A percentile compares a stretch with the other conserved stretches of the same genome.
Conservation (phyloP, 2,329 filamentous ascomycete species). For the Trichophyton benhamiae region DNA sequence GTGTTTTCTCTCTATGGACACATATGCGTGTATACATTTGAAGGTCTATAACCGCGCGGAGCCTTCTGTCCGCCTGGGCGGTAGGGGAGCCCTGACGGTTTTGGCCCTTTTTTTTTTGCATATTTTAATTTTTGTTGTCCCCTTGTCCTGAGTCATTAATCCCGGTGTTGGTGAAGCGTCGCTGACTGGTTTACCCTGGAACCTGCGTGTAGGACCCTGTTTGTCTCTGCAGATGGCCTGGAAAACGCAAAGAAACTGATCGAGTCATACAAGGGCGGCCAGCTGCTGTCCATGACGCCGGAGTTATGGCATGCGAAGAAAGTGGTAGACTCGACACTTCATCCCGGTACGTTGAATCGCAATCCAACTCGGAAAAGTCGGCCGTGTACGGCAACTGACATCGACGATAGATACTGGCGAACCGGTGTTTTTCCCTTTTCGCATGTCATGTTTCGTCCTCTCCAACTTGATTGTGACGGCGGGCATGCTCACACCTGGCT, state of each 20-base stretch:
- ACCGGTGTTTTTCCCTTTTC: conserved; percentile 84
- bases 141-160: not conserved
- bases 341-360: conserved; percentile 59
- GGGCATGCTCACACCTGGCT: conserved; percentile 88
- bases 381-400: not conserved
- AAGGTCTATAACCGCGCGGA: not conserved
- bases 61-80: not conserved
- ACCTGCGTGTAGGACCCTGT: conserved; percentile 56
- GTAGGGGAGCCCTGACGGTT: not conserved
- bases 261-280: conserved; percentile 73
- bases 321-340: conserved; percentile 88
- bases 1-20: conserved; percentile 22
- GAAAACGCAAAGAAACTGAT: conserved; percentile 76
- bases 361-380: not conserved
- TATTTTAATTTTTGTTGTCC: not conserved
- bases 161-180: not conserved
- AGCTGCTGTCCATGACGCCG: conserved; percentile 64
- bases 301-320: conserved; percentile 95
- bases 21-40: not conserved
- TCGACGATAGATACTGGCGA: conserved; percentile 64
- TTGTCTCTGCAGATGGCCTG: conserved; percentile 65
- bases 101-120: not conserved
- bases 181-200: not conserved
- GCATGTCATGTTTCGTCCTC: conserved; percentile 91
- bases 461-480: conserved; percentile 90